These are phyloP conservation scores for Testicularia cyperi DNA, from an alignment of 1,284 basidiomycete genomes.

Conservation along the genomic window DNA sequence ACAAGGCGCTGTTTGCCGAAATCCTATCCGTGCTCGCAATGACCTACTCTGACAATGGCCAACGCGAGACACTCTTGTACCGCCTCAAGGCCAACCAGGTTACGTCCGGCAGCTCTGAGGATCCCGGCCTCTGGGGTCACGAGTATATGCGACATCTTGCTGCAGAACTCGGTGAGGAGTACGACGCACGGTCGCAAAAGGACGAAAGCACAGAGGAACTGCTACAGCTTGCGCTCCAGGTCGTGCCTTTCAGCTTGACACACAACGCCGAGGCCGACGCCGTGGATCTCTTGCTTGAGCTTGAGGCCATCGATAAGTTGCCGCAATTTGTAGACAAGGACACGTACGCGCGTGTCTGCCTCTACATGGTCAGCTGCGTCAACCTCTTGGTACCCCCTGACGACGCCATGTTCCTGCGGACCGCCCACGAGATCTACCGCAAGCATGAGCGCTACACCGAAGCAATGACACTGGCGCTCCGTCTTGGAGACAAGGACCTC, in stretches of 20 bases:
- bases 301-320: slow-evolving; percentile 78
- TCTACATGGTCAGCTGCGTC: slow-evolving; percentile 94
- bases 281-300: slow-evolving; percentile 89
- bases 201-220: slow-evolving; percentile 44
- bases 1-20: slow-evolving; percentile 89
- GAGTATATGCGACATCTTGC: slow-evolving; percentile 98
- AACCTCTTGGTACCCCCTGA: slow-evolving; percentile 90
- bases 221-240: slow-evolving; percentile 75
- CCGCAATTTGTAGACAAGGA: slow-evolving; percentile 66
- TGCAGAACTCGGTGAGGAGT: slow-evolving; percentile 94
- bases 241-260: slow-evolving; percentile 84
- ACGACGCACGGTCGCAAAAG: slow-evolving; percentile 63
- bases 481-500: slow-evolving; percentile 78
- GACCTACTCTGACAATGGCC: slow-evolving; percentile 96
- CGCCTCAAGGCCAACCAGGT: slow-evolving; percentile 48
- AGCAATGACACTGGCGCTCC: slow-evolving; percentile 82
- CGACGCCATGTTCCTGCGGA: slow-evolving; percentile 84
- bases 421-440: slow-evolving; percentile 86
- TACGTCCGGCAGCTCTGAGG: slow-evolving; percentile 59
- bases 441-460: slow-evolving; percentile 87
- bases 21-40: slow-evolving; percentile 99
- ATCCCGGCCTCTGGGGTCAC: slow-evolving; percentile 96
- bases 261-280: slow-evolving; percentile 99
- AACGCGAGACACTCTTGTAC: slow-evolving; percentile 79
- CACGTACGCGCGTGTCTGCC: slow-evolving; percentile 88